These are phyloP conservation scores for Narthecium ossifragum DNA, from an alignment of 106 monocot genomes.

Conservation along the genomic window DNA sequence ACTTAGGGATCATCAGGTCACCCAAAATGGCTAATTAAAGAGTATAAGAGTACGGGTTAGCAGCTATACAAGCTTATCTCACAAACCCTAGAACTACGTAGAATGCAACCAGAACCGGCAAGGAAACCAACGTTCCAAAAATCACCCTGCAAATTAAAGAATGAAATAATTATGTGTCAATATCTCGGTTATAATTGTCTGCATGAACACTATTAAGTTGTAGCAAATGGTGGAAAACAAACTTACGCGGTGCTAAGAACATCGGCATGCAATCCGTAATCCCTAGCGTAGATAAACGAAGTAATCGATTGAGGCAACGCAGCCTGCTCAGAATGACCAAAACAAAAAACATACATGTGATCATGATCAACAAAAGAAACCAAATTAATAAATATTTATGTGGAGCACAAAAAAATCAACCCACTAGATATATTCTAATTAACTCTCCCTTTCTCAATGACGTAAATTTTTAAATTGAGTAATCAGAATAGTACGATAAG, in stretches of 20 bases:
- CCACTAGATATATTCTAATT: no score
- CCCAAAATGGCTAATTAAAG: neutral
- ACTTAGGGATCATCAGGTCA: neutral
- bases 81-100: conserved; percentile 37
- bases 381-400: no score
- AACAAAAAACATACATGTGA: neutral
- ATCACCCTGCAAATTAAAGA: conserved; percentile 47
- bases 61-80: no score
- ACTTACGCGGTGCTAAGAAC: conserved; percentile 77
- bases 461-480: no score
- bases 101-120: conserved; percentile 53
- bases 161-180: neutral
- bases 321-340: conserved; percentile 47
- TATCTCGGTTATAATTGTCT: neutral
- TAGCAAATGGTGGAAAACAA: neutral
- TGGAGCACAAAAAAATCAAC: no score
- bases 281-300: conserved; percentile 60
- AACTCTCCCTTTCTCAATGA: no score
- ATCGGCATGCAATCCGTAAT: conserved; percentile 66
- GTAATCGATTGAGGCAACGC: conserved; percentile 66
- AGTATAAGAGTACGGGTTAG: neutral
- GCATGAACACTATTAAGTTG: neutral
- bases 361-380: neutral
- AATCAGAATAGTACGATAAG: no score
- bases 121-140: conserved; percentile 57